Conservation (phyloP, 2,329 filamentous ascomycete genomes). For the Epichloe coenophiala region DNA sequence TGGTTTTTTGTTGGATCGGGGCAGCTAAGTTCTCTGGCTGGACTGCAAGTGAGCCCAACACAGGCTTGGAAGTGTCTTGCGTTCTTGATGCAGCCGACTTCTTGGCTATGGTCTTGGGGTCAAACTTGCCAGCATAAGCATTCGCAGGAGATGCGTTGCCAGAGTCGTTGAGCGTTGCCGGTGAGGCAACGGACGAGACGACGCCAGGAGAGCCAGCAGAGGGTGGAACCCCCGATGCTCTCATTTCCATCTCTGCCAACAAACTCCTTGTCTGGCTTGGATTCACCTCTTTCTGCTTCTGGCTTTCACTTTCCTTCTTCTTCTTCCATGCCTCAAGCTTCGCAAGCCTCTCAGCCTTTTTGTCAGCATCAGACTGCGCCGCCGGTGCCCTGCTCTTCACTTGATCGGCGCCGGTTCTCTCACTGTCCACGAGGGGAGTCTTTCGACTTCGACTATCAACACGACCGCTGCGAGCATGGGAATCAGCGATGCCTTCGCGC, state of each 20-base stretch:
- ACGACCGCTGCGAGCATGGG: conserved; percentile 50
- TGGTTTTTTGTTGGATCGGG: conserved; percentile 19
- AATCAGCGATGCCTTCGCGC: conserved; percentile 60
- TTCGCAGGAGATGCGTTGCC: conserved; percentile 36
- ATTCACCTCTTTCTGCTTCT: conserved; percentile 56
- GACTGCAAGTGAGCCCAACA: conserved; percentile 32
- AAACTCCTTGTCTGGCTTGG: conserved; percentile 53
- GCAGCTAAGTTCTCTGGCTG: conserved; percentile 22
- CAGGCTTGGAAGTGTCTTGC: conserved; percentile 34
- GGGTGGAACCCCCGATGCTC: conserved; percentile 35
- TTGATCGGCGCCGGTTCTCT: conserved; percentile 38
- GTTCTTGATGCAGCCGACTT: conserved; percentile 52
- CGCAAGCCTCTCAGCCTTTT: conserved; percentile 63
- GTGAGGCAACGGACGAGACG: conserved; percentile 36
- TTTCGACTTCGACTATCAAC: conserved; percentile 46
- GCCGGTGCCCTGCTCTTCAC: conserved; percentile 40
- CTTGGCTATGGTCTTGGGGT: conserved; percentile 75
- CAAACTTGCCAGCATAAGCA: conserved; percentile 66
- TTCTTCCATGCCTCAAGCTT: conserved; percentile 88
- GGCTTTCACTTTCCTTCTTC: conserved; percentile 65
- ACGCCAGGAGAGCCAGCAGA: conserved; percentile 36
- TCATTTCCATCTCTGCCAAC: conserved; percentile 61
- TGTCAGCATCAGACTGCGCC: conserved; percentile 53
- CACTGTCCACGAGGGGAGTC: conserved; percentile 35
- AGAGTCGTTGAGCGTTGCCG: conserved; percentile 29